phyloP scores from a whole-genome alignment of 2,329 filamentous ascomycete species.

The Aspergillus tanneri region DNA sequence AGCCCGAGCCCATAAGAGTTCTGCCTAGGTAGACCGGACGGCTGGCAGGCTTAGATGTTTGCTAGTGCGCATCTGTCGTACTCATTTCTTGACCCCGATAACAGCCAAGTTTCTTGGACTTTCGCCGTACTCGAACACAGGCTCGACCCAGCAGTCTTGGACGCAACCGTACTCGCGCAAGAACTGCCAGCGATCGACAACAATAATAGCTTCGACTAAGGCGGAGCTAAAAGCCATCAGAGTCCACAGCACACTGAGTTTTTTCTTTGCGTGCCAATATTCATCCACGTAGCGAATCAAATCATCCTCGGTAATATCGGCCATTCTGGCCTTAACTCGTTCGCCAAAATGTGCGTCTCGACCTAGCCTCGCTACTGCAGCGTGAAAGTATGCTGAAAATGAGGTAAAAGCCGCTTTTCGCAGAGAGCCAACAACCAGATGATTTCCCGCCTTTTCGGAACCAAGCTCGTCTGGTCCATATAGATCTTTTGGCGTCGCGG shows the following conservation, averaged over 20 bases:
- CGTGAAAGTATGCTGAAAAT: conserved; percentile 74
- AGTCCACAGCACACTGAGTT: conserved; percentile 85
- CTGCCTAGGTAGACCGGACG: no score
- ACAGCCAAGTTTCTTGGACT: conserved; percentile 92
- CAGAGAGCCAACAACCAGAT: conserved; percentile 83
- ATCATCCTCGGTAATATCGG: conserved; percentile 68
- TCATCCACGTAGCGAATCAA: conserved; percentile 67
- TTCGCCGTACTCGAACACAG: conserved; percentile 82
- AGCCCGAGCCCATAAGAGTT: no score
- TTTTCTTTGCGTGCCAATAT: conserved; percentile 68
- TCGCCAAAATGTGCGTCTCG: conserved; percentile 60
- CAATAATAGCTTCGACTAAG: conserved; percentile 85
- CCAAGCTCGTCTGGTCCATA: conserved; percentile 23
- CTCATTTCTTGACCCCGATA: conserved; percentile 75
- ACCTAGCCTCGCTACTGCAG: conserved; percentile 72
- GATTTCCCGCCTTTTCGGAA: conserved; percentile 56
- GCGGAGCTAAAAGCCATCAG: conserved; percentile 94
- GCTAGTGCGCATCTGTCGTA: not conserved
- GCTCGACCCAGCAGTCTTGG: conserved; percentile 81
- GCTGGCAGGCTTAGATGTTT: no score
- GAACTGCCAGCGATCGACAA: conserved; percentile 86
- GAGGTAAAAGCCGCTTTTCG: conserved; percentile 75
- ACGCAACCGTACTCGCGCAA: conserved; percentile 76
- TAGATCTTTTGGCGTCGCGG: conserved; percentile 34
- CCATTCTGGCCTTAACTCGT: conserved; percentile 66